These are phyloP conservation scores for Harringtonia aguacate DNA, from an alignment of 2,329 filamentous ascomycete genomes.

Conservation along the genomic window DNA sequence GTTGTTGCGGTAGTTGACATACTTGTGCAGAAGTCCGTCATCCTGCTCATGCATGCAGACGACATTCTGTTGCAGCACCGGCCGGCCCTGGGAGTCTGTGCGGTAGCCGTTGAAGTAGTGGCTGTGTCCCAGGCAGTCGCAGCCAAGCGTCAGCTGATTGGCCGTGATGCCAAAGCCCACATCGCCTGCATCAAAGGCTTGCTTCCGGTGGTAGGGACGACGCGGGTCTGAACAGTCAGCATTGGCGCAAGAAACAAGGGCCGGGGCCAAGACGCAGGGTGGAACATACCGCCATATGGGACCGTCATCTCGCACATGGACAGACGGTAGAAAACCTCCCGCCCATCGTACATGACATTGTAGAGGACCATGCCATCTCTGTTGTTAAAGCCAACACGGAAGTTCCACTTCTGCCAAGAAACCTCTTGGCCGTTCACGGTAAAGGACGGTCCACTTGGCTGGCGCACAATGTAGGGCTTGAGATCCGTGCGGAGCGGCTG, in stretches of 20 bases:
- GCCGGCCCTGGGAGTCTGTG: slow-evolving; percentile 37
- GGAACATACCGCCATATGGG: slow-evolving; percentile 29
- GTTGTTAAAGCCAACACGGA: slow-evolving; percentile 58
- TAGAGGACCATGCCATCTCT: slow-evolving; percentile 61
- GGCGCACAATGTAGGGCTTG: slow-evolving; percentile 37
- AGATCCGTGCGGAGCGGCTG: slow-evolving; percentile 29
- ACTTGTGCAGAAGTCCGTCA: slow-evolving; percentile 60
- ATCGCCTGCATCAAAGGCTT: slow-evolving; percentile 63
- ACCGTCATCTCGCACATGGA: slow-evolving; percentile 60
- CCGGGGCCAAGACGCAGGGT: not conserved
- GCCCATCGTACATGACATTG: slow-evolving; percentile 54
- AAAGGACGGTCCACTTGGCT: slow-evolving; percentile 22
- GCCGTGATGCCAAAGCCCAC: slow-evolving; percentile 54
- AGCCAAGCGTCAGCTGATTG: slow-evolving; percentile 58
- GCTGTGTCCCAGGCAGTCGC: slow-evolving; percentile 59
- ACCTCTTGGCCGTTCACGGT: slow-evolving; percentile 37
- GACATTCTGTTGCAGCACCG: slow-evolving; percentile 38
- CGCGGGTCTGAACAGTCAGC: slow-evolving; percentile 49
- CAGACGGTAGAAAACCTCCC: slow-evolving; percentile 55
- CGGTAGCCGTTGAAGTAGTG: slow-evolving; percentile 46
- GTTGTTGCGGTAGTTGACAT: slow-evolving; percentile 26
- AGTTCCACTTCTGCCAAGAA: slow-evolving; percentile 57
- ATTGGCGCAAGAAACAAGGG: slow-evolving; percentile 26
- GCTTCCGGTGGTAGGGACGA: slow-evolving; percentile 55
- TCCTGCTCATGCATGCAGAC: slow-evolving; percentile 63